Evolutionary conservation across 202 grass and related monocot species (phyloP).

Genomic region (Panicum hallii): DNA sequence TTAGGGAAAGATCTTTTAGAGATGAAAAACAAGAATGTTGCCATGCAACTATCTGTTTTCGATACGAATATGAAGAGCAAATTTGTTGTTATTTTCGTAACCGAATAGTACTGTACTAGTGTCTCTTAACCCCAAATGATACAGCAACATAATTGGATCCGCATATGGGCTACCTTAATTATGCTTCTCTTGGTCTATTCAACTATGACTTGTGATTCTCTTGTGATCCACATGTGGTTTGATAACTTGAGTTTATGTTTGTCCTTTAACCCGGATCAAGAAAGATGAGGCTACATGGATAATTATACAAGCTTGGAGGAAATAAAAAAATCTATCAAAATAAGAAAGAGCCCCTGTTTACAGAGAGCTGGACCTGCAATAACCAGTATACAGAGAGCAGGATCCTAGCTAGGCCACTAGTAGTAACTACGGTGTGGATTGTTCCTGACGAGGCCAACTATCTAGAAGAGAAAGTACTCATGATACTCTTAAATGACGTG

Average conservation of each 20-base stretch:
- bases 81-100: not conserved
- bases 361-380: not conserved
- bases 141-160: not conserved
- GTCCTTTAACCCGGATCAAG: not conserved
- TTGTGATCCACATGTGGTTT: not conserved
- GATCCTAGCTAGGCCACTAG: not conserved
- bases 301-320: not conserved
- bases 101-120: not conserved
- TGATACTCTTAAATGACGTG: not conserved
- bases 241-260: not conserved
- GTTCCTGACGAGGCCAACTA: not conserved
- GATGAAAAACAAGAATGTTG: not conserved
- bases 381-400: not conserved
- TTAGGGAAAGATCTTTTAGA: constrained; percentile 1
- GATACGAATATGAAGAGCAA: not conserved
- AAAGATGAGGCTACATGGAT: not conserved
- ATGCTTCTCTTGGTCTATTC: not conserved
- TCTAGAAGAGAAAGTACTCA: not conserved
- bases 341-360: not conserved
- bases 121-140: not conserved
- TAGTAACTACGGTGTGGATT: not conserved
- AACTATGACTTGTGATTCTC: not conserved
- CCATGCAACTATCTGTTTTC: not conserved
- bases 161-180: not conserved
- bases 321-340: not conserved